Percentiles rank a stretch among this genome's conserved stretches.
Conservation (phyloP, 2,329 filamentous ascomycete genomes). For the Sporothrix inflata region DNA sequence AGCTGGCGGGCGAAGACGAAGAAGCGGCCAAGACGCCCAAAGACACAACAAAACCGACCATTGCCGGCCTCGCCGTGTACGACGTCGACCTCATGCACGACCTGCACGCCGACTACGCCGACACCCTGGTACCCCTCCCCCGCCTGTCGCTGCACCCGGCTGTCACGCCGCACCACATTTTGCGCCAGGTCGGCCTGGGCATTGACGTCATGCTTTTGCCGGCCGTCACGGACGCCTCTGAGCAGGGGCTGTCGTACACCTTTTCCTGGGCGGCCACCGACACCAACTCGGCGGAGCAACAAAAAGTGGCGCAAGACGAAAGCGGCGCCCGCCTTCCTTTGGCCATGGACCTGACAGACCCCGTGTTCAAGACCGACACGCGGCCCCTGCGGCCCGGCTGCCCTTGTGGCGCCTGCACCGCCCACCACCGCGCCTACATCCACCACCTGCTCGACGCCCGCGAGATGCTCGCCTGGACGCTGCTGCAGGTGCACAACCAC, state of each 20-base stretch:
- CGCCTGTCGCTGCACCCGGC: slow-evolving; percentile 74
- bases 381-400: slow-evolving; percentile 67
- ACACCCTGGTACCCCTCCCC: slow-evolving; percentile 63
- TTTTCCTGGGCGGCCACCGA: slow-evolving; percentile 69
- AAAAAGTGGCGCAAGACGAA: neutral
- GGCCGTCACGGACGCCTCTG: slow-evolving; percentile 66
- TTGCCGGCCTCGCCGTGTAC: slow-evolving; percentile 79
- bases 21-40: slow-evolving; percentile 51
- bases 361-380: slow-evolving; percentile 63
- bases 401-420: slow-evolving; percentile 78
- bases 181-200: slow-evolving; percentile 75
- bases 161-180: slow-evolving; percentile 72
- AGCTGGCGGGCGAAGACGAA: slow-evolving; percentile 38
- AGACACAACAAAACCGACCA: slow-evolving; percentile 38
- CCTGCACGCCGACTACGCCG: slow-evolving; percentile 58
- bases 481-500: slow-evolving; percentile 92
- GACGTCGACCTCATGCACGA: slow-evolving; percentile 70
- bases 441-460: slow-evolving; percentile 86
- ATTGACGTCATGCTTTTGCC: slow-evolving; percentile 79
- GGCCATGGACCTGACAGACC: slow-evolving; percentile 77
- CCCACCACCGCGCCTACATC: slow-evolving; percentile 84
- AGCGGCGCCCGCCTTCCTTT: slow-evolving; percentile 52
- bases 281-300: neutral
- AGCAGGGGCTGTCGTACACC: slow-evolving; percentile 80
- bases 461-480: slow-evolving; percentile 95